Evolutionary conservation across 208 protist genomes (phyloP), one percentile per base, ranked within the genome.

Genomic region (Trypanosoma vivax): DNA sequence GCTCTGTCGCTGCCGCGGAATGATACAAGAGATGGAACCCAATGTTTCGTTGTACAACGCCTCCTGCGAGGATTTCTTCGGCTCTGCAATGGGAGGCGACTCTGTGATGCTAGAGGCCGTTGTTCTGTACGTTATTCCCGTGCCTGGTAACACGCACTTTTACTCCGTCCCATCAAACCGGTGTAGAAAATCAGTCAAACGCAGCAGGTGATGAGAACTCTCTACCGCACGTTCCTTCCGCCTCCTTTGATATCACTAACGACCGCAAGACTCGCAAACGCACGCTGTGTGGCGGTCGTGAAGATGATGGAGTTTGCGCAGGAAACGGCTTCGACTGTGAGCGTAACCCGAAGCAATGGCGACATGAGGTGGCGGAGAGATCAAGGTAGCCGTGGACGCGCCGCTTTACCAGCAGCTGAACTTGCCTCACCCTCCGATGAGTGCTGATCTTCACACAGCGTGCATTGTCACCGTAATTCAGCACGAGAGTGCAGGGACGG

Each of bases 1-100:
- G 30, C 58, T 89, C 9, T 81, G 63, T 27, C 69, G 76, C 0
- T 89, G 80, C 48, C 74, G 85, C 2, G 85, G 80, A 23, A 92
- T 92, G 85, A 78, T 92, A 24, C 85, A 92, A 48, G 80, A 92
- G 42, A 60, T 92, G 14, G 57, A 82, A 0, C 57, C 79, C 0
- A 75, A 81, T 35, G 27, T 85, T 9, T 64, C 54, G 9, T 50
- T 92, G 2, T 83, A 84, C 53, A 60, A 65, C 37, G 70, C 78
- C 2, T 65, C 50, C 3, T 16, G 33, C 16, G 23, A 39, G 24
- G 53, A 77, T 43, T 82, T 87, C 38, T 81, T 87, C 29, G 60
- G 45, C 16, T 31, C 13, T 11, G 24, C 1, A 3, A 41, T 48
- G 1, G 53, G 43, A 4, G 59, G 60, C 5, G 64, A 68, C 10